Evolutionary conservation across 306 rosid genomes (phyloP).

Genomic region (Prunus padus): DNA sequence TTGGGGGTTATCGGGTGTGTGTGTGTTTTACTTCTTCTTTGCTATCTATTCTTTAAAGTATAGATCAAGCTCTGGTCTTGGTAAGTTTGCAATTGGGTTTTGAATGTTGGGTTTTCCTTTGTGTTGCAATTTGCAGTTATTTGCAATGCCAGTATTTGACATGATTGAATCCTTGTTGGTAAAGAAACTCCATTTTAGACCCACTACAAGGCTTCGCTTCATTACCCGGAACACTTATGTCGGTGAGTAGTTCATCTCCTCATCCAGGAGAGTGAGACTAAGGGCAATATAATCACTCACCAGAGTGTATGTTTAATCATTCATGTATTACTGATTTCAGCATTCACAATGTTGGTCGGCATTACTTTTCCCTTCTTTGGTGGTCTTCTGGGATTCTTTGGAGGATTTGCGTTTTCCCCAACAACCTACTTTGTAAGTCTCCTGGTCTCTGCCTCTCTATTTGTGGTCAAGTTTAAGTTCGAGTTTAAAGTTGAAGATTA

Average conservation of each 20-base stretch:
- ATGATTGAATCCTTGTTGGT: constrained; percentile 70
- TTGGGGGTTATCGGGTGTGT: constrained; percentile 74
- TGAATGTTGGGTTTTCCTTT: no score
- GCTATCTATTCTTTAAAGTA: no score
- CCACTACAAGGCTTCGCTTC: constrained; percentile 47
- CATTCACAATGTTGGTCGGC: constrained; percentile 63
- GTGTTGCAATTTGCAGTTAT: constrained; percentile 36
- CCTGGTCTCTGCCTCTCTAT: neutral
- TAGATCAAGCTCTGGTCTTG: neutral
- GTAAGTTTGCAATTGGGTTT: neutral
- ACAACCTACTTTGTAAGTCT: constrained; percentile 64
- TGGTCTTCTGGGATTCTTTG: constrained; percentile 60
- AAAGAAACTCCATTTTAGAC: constrained; percentile 49
- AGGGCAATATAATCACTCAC: neutral
- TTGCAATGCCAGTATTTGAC: constrained; percentile 89
- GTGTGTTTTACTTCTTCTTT: no score
- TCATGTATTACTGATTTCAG: constrained; percentile 32
- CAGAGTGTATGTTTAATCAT: neutral
- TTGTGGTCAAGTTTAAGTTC: neutral
- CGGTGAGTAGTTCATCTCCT: constrained; percentile 38
- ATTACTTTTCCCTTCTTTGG: constrained; percentile 75
- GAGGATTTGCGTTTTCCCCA: constrained; percentile 84
- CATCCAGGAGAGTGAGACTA: no score
- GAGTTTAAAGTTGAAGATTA: neutral
- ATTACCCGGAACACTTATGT: constrained; percentile 50